A percentile compares a stretch with the other conserved stretches of the same genome.
phyloP scores from a whole-genome alignment of 2,329 filamentous ascomycete species.

The Eutypa lata region DNA sequence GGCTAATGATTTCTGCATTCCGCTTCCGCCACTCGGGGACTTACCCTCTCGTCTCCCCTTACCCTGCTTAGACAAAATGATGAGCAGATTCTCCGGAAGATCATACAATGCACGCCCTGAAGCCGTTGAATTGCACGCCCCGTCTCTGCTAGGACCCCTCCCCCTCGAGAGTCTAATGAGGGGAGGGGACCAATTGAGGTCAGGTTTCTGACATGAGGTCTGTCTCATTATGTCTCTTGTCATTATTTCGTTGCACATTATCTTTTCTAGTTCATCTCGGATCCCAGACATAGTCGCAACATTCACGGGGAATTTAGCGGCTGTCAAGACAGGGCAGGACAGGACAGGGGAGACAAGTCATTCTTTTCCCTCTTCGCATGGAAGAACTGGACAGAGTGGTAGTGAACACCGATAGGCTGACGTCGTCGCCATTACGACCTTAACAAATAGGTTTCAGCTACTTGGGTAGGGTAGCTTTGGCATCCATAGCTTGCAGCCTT shows the following conservation, averaged over 20 bases:
- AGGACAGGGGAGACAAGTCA: neutral
- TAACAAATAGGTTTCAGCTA: neutral
- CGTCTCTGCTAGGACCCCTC: constrained; percentile 1
- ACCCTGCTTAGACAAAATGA: constrained; percentile 21
- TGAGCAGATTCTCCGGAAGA: constrained; percentile 20
- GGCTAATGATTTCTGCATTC: neutral
- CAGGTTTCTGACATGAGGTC: neutral
- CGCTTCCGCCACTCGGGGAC: constrained; percentile 11
- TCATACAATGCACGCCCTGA: constrained; percentile 25
- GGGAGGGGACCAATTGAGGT: too few relatives aligned
- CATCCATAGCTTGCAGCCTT: neutral
- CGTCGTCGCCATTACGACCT: neutral
- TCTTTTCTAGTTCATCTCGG: neutral
- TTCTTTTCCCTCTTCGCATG: neutral
- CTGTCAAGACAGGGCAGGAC: neutral
- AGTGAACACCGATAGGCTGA: neutral
- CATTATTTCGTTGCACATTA: neutral
- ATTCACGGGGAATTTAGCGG: neutral
- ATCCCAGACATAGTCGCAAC: neutral
- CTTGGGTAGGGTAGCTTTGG: neutral
- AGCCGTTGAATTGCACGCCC: constrained; percentile 23
- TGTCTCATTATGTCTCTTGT: neutral
- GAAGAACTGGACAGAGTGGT: neutral
- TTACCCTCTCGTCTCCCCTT: constrained; percentile 23
- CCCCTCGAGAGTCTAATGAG: neutral